These are phyloP conservation scores for Chlorokybus atmophyticus DNA, from an alignment of 139 green algal genomes.

Conservation along the genomic window DNA sequence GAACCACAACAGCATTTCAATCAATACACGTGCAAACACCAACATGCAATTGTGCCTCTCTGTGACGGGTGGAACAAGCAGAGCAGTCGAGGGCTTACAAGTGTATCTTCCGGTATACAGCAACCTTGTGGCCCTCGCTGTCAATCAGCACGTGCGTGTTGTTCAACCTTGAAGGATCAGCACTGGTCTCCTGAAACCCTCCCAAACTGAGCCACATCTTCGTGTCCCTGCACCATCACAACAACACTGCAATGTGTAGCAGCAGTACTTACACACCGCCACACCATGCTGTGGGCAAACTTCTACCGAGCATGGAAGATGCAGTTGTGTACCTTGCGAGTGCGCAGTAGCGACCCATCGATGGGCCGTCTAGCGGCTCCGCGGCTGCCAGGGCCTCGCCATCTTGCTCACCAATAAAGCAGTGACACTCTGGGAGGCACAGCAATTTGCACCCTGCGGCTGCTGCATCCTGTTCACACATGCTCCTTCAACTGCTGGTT, in stretches of 20 bases:
- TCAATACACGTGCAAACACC: no score
- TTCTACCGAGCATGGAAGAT: background rate
- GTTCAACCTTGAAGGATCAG: constrained; percentile 51
- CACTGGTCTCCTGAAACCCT: constrained; percentile 61
- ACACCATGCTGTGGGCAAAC: no score
- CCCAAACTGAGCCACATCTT: constrained; percentile 82
- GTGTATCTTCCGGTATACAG: constrained; percentile 67
- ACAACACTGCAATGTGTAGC: no score
- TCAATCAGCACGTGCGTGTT: constrained; percentile 82
- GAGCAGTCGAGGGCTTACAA: no score
- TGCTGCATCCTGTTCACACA: constrained; percentile 19
- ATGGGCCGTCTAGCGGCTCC: constrained; percentile 52
- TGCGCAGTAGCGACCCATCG: constrained; percentile 54
- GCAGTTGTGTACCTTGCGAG: constrained; percentile 42
- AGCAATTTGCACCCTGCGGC: constrained; percentile 47
- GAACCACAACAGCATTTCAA: background rate
- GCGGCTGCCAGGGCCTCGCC: constrained; percentile 49
- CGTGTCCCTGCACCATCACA: constrained; percentile 31
- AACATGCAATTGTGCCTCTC: no score
- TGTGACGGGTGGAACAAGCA: no score
- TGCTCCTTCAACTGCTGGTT: no score
- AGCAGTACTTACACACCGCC: no score
- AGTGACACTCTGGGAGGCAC: constrained; percentile 89
- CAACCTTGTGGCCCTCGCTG: constrained; percentile 31
- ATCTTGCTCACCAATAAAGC: constrained; percentile 57